Evolutionary conservation across 2,329 filamentous ascomycete species (phyloP), one percentile per base, ranked within the genome.

Genomic region (Plectosphaerella plurivora): DNA sequence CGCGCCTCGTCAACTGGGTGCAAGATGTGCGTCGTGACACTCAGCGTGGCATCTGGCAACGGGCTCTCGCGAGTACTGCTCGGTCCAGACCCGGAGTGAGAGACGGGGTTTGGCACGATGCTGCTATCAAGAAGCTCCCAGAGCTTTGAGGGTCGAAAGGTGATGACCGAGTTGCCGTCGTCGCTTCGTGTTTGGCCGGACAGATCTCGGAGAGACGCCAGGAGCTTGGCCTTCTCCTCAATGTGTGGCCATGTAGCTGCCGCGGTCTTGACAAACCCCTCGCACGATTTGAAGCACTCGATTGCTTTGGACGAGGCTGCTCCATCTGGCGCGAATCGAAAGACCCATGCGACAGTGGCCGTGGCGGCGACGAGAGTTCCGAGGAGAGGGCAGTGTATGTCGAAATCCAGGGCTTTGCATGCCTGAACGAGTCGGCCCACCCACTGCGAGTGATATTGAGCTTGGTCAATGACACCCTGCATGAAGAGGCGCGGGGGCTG

Each of bases 21-120:
- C 37, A 41, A n/a, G 37, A 41, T 41, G 37, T 41, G 37, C 15
- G 37, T 41, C 8, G 37, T 41, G 9, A 41, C 37, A n/a, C 16
- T 41, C 37, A 41, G 9, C 3, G 37, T 41, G 37, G 37, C 37
- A n/a, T 41, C 84, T 82, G 67, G 84, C 82, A 62, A 89, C 93
- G 72, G 89, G 89, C 67, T 54, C 91, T 54, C 82, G 81, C 61
- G 91, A 88, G 57, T 92, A 95, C 76, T 96, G 95, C 80, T 91
- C 88, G 59, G 91, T 91, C 60, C 37, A 14, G 37, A 18, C 10
- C 14, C 37, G 3, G 11, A 41, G 37, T 41, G 10, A 12, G 14
- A 15, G 16, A 8, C 3, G 7, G 14, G 15, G 16, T 9, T 41
- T n/a, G 37, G 37, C 16, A 41, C 16, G 37, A 41, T 41, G 16